Base-by-base conservation (phyloP, 2,329 filamentous ascomycete genomes). In the Phyllosticta citribraziliensis region DNA sequence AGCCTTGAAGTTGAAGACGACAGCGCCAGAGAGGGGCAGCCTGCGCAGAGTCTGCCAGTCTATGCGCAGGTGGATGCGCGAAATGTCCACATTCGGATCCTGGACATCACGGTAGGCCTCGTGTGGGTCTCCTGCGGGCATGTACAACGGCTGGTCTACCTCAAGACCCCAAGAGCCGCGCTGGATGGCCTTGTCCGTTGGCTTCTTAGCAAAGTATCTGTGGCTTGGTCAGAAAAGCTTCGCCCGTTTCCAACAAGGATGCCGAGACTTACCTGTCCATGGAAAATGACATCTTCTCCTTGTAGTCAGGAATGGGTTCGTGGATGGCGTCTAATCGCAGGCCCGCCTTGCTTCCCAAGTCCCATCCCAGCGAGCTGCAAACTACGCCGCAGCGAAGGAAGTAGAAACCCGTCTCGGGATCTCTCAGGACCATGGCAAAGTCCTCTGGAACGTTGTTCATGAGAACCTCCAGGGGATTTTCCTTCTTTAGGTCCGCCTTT, bases 1-100 rank as follows among this genome's bases (percentile, higher is more conserved):
- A 0, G 88, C 89, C 70, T 93, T 95, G 82, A 93, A 96, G 72
- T 94, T 95, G 77, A 96, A 96, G 0, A 91, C 82, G 1, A 96
- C 78, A 0, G 82, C 87, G 0, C 83, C 89, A 0, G 87, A 91
- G 0, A 96, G 77, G 0, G 91, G 90, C 0, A 96, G 75, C 2
- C 91, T 83, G 1, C 91, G 84, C 3, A 96, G 76, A 0, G 91
- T 96, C 73, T 96, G 91, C 89, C 90, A 95, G 72, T 96, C 91
- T 1, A 94, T 89, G 4, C 91, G 83, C 1, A 96, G 76, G 63
- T 87, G 77, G 64, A 88, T 78, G 35, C 88, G 82, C 0, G 82
- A 78, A 2, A 84, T 69, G 0, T 74, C 75, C 5, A 93, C 75
- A 20, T 76, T 73, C 0, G 80, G 75, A 55, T 83, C 77, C 64